phyloP scores from a whole-genome alignment of 1,284 basidiomycete species.

The Austroboletus niveus region DNA sequence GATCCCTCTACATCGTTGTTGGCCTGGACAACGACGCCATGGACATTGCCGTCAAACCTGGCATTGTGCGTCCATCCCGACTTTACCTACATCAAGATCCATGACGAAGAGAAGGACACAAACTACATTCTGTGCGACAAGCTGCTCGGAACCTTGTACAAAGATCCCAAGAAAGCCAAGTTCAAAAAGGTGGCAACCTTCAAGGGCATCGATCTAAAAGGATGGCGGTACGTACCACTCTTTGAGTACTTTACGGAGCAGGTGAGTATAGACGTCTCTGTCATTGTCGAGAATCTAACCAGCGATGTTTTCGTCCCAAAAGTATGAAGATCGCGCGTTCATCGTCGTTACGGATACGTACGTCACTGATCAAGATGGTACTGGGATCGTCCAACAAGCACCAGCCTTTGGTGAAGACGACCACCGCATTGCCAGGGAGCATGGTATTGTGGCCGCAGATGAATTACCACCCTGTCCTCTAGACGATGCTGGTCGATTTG shows the following conservation, averaged over 20 bases:
- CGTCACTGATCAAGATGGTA: conserved; percentile 92
- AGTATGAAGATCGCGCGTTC: conserved; percentile 94
- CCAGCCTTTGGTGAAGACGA: conserved; percentile 99
- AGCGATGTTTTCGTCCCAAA: not conserved
- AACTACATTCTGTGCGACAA: conserved; percentile 95
- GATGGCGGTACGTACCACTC: conserved; percentile 94
- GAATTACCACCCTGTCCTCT: conserved; percentile 97
- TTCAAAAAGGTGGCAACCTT: conserved; percentile 89
- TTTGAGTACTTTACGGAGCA: conserved; percentile 97
- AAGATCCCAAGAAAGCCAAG: conserved; percentile 97
- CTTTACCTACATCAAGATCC: conserved; percentile 95
- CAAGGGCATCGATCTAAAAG: conserved; percentile 91
- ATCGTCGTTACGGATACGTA: conserved; percentile 89
- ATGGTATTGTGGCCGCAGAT: conserved; percentile 80
- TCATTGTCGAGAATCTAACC: not conserved
- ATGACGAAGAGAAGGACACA: conserved; percentile 84
- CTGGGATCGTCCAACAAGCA: conserved; percentile 98
- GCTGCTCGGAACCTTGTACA: conserved; percentile 89
- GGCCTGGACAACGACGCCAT: conserved; percentile 99
- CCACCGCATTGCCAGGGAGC: conserved; percentile 87
- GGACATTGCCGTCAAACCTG: conserved; percentile 97
- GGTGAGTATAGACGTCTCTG: conserved; percentile 41
- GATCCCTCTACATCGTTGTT: conserved; percentile 90
- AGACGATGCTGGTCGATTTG: conserved; percentile 88
- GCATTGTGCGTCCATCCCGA: conserved; percentile 96